A percentile compares a stretch with the other conserved stretches of the same genome.
These are phyloP conservation scores for Sugiyamaella valdiviana DNA, from an alignment of 805 yeast species.

Conservation along the genomic window DNA sequence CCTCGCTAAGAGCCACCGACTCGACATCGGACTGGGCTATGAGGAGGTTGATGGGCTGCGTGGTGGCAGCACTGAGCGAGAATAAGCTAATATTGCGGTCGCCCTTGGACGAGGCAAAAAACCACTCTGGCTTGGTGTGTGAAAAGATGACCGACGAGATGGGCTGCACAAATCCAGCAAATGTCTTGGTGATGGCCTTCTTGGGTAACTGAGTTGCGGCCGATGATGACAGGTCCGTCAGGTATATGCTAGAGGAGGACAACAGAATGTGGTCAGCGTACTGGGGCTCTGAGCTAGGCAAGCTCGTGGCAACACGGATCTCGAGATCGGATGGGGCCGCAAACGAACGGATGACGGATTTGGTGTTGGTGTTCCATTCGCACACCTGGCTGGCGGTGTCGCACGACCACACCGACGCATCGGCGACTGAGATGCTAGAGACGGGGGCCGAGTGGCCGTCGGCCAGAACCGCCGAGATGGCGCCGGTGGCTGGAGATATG, in stretches of 20 bases:
- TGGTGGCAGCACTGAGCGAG: slow-evolving; percentile 38
- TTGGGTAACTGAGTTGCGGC: slow-evolving; percentile 8
- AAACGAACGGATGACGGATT: slow-evolving; percentile 33
- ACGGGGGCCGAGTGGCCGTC: slow-evolving; percentile 44
- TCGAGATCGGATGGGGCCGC: slow-evolving; percentile 14
- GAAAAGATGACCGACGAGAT: slow-evolving; percentile 44
- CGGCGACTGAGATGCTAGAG: slow-evolving; percentile 41
- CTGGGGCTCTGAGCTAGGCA: slow-evolving; percentile 1
- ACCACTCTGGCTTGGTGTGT: slow-evolving; percentile 30
- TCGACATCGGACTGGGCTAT: slow-evolving; percentile 62
- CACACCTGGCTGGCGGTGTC: slow-evolving; percentile 52
- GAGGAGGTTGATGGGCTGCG: slow-evolving; percentile 46
- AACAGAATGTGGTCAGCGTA: slow-evolving; percentile 41
- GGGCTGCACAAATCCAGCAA: slow-evolving; percentile 75
- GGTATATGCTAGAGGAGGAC: slow-evolving; percentile 61
- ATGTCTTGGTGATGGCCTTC: slow-evolving; percentile 38
- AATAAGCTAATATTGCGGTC: slow-evolving; percentile 79
- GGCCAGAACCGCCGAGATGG: slow-evolving; percentile 47
- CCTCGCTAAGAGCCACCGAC: slow-evolving; percentile 31
- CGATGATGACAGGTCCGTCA: slow-evolving; percentile 34
- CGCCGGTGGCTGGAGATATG: slow-evolving; percentile 61
- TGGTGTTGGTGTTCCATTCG: slow-evolving; percentile 54
- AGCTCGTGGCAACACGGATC: slow-evolving; percentile 13
- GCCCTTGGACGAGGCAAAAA: slow-evolving; percentile 66
- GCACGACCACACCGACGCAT: slow-evolving; percentile 47